phyloP scores from a whole-genome alignment of 2,329 filamentous ascomycete species.

The Shiraia bambusicola region DNA sequence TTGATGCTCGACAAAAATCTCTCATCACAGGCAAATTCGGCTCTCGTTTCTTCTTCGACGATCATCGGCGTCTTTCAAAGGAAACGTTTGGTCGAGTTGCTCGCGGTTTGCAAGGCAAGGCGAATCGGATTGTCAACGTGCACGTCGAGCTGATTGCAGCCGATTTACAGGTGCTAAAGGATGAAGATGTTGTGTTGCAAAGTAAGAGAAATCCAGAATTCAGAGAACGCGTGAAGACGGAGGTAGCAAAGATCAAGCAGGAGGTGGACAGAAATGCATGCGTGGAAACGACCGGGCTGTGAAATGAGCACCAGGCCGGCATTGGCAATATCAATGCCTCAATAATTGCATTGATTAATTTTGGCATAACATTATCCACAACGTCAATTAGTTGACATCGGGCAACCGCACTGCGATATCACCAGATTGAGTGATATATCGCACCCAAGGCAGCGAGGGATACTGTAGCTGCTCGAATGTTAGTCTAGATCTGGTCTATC shows the following conservation, averaged over 20 bases:
- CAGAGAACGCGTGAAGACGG: conserved; percentile 8
- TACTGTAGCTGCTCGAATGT: conserved; percentile 78
- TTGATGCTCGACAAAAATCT: conserved; percentile 18
- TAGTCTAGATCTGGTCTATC: not conserved
- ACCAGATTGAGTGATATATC: conserved; percentile 97
- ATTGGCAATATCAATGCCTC: not conserved
- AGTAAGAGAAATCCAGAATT: conserved; percentile 21
- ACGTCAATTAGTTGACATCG: conserved; percentile 67
- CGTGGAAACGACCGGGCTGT: no score
- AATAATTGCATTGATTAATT: conserved; percentile 2
- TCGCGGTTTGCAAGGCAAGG: conserved; percentile 5
- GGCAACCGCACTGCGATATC: conserved; percentile 94
- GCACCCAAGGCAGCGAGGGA: conserved; percentile 92
- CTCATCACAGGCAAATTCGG: conserved; percentile 15
- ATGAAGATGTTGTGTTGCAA: conserved; percentile 22
- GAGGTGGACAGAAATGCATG: conserved; percentile 7
- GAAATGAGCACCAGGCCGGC: not conserved
- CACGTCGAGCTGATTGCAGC: conserved; percentile 16
- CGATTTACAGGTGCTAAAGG: conserved; percentile 17
- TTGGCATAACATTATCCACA: not conserved
- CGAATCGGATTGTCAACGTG: conserved; percentile 6
- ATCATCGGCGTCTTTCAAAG: conserved; percentile 11
- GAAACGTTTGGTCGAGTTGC: conserved; percentile 8
- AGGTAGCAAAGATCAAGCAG: conserved; percentile 7
- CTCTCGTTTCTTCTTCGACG: conserved; percentile 11